phyloP scores from a whole-genome alignment of 176 grass and related monocot genomes.

The Pontederia paniculata region DNA sequence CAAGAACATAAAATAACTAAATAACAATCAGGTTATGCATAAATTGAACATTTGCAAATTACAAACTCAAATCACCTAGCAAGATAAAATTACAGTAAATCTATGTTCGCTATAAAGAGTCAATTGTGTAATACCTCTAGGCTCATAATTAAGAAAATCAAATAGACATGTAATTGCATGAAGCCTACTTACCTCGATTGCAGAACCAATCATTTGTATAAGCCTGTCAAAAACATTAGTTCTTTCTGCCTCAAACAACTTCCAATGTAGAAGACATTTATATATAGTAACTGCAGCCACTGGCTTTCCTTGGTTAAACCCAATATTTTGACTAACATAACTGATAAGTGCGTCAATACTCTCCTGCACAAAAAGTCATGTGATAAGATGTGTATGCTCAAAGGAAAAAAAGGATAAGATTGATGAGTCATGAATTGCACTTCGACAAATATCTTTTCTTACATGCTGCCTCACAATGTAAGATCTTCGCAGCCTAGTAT shows the following conservation, averaged over 20 bases:
- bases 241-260: conserved; percentile 84
- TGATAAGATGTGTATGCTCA: neutral
- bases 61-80: too few relatives aligned
- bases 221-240: conserved; percentile 76
- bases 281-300: conserved; percentile 80
- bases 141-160: too few relatives aligned
- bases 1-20: too few relatives aligned
- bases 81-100: too few relatives aligned
- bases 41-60: too few relatives aligned
- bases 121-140: too few relatives aligned
- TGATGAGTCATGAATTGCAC: too few relatives aligned
- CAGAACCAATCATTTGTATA: conserved; percentile 82
- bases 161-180: neutral
- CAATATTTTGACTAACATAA: conserved; percentile 65
- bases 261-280: conserved; percentile 94
- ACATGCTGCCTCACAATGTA: too few relatives aligned
- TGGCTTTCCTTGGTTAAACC: conserved; percentile 70
- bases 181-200: conserved; percentile 54
- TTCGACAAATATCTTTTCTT: too few relatives aligned
- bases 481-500: too few relatives aligned
- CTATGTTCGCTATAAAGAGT: too few relatives aligned
- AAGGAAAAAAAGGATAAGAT: neutral
- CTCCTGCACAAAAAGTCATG: conserved; percentile 40
- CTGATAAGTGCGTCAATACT: conserved; percentile 66
- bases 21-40: too few relatives aligned